These are phyloP conservation scores for Picea mariana DNA, from an alignment of 83 land plant genomes.

Conservation along the genomic window DNA sequence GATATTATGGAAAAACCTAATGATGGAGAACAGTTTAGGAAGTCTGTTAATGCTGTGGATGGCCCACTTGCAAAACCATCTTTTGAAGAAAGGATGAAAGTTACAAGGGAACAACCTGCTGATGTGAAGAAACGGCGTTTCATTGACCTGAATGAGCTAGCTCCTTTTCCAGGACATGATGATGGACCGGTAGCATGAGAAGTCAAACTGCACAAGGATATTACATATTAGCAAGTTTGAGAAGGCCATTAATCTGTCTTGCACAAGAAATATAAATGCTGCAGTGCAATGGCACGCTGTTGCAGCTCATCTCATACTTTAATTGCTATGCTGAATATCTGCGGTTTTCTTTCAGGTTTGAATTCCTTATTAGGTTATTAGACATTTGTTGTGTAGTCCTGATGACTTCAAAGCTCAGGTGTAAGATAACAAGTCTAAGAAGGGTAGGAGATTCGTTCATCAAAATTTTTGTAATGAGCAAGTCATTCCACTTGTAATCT, in stretches of 20 bases:
- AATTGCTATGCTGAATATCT: background rate
- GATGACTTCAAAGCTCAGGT: constrained; percentile 7
- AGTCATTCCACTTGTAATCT: constrained; percentile 13
- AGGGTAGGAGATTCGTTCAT: background rate
- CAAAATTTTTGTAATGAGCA: constrained; percentile 20
- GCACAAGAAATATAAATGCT: background rate
- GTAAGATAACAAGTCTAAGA: constrained; percentile 13
- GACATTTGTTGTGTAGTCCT: constrained; percentile 16
- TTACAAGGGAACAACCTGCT: constrained; percentile 18
- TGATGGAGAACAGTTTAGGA: constrained; percentile 24
- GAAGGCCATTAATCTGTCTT: background rate
- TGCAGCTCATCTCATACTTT: background rate
- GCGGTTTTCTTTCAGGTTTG: background rate
- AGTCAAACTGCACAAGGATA: background rate
- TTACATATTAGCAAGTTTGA: background rate
- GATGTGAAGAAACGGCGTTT: constrained; percentile 38
- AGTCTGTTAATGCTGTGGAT: constrained; percentile 19
- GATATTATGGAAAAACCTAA: constrained; percentile 21
- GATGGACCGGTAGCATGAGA: constrained; percentile 40
- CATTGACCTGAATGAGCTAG: constrained; percentile 75
- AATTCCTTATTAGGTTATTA: background rate
- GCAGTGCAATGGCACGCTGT: background rate
- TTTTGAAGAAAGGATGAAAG: constrained; percentile 22
- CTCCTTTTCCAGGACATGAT: constrained; percentile 62
- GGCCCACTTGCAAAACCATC: constrained; percentile 7